phyloP scores from a whole-genome alignment of 2,329 filamentous ascomycete genomes.

The Pseudocercospora cruenta region DNA sequence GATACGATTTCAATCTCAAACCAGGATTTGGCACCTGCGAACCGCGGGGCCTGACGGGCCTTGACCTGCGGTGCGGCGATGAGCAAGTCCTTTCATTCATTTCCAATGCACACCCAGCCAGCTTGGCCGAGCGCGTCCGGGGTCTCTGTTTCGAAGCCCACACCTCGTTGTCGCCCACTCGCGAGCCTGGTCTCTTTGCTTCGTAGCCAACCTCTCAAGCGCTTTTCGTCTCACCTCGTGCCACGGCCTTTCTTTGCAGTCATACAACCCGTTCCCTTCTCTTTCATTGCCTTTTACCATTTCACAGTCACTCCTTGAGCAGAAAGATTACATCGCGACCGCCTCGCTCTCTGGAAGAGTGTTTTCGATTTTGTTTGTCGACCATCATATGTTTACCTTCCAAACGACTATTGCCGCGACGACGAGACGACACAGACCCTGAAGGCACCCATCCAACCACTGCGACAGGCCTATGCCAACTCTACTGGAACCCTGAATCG shows the following conservation, averaged over 20 bases:
- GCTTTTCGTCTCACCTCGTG: slow-evolving; percentile 5
- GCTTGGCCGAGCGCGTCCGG: slow-evolving; percentile 4
- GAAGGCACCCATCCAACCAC: neutral
- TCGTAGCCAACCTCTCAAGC: slow-evolving; percentile 6
- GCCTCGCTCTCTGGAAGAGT: slow-evolving; percentile 9
- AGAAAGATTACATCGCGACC: slow-evolving; percentile 1
- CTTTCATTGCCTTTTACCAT: neutral
- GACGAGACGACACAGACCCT: neutral
- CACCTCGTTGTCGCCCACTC: slow-evolving; percentile 12
- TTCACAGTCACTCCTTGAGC: slow-evolving; percentile 10
- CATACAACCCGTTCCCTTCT: slow-evolving; percentile 8
- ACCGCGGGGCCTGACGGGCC: neutral
- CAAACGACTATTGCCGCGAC: neutral
- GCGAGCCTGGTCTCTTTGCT: slow-evolving; percentile 10
- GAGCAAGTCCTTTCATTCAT: slow-evolving; percentile 11
- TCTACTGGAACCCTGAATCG: neutral
- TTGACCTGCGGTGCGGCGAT: slow-evolving; percentile 13
- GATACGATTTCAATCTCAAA: slow-evolving; percentile 10
- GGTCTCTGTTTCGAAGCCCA: slow-evolving; percentile 10
- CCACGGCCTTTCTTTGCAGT: slow-evolving; percentile 1
- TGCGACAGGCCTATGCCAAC: slow-evolving; percentile 2
- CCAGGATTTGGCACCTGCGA: slow-evolving; percentile 9
- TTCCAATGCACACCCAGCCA: slow-evolving; percentile 14
- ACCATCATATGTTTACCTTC: neutral
- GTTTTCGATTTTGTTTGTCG: neutral